Evolutionary conservation across 225 moss, liverwort and hornwort species (phyloP).

Genomic region (Marchantia polymorpha): DNA sequence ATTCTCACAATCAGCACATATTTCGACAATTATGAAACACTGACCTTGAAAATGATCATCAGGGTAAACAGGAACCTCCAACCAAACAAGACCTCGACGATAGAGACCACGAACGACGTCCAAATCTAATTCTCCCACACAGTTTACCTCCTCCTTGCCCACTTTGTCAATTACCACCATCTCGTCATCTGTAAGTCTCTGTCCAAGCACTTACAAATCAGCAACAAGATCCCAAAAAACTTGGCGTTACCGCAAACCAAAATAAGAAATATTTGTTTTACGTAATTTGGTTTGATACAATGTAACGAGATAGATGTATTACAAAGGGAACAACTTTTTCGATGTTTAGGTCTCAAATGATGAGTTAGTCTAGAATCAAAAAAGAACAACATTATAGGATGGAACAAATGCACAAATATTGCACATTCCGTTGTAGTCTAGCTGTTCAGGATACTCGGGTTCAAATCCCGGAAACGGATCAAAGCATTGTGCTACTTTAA

Average conservation of each 20-base stretch:
- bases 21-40: not conserved
- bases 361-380: too few species aligned
- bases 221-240: not conserved
- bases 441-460: too few species aligned
- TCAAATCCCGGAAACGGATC: too few species aligned
- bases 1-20: not conserved
- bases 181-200: slow-evolving; percentile 95
- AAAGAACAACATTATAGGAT: too few species aligned
- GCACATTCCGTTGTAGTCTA: too few species aligned
- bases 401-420: too few species aligned
- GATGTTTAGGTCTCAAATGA: too few species aligned
- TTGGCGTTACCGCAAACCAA: not conserved
- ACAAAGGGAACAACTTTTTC: too few species aligned
- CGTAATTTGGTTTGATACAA: too few species aligned
- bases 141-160: slow-evolving; percentile 85
- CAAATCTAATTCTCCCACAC: slow-evolving; percentile 85
- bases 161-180: slow-evolving; percentile 86
- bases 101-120: slow-evolving; percentile 82
- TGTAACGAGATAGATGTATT: too few species aligned
- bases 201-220: slow-evolving; percentile 15
- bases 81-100: slow-evolving; percentile 79
- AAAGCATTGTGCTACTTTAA: too few species aligned
- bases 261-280: not conserved
- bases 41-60: slow-evolving; percentile 99
- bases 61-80: slow-evolving; percentile 95